Evolutionary conservation across 495 filamentous ascomycete genomes (phyloP).

Genomic region (Daldinia bambusicola): DNA sequence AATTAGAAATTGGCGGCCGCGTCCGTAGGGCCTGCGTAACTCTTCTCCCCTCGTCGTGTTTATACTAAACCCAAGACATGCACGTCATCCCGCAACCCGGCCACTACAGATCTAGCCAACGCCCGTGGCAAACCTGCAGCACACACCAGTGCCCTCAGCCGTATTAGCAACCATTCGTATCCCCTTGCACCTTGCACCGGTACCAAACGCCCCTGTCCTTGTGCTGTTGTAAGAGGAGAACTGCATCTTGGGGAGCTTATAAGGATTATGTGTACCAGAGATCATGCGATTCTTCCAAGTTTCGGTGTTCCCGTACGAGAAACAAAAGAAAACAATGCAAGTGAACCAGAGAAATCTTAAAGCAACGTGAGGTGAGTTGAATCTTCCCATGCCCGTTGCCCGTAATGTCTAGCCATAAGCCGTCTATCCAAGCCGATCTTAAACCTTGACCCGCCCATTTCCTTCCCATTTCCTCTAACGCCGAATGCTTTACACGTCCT

Average conservation of each 20-base stretch:
- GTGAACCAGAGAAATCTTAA: conserved; percentile 24
- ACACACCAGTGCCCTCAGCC: conserved; percentile 5
- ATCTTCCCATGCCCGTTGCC: conserved; percentile 19
- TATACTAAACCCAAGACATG: conserved; percentile 40
- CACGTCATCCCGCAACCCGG: conserved; percentile 41
- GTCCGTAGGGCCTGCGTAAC: conserved; percentile 40
- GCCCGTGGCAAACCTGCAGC: conserved; percentile 32
- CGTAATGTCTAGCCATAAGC: conserved; percentile 39
- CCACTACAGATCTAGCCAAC: conserved; percentile 40
- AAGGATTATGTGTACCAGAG: conserved; percentile 9
- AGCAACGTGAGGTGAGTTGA: conserved; percentile 34
- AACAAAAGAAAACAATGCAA: conserved; percentile 7
- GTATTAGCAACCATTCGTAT: conserved; percentile 4
- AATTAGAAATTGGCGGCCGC: conserved; percentile 36
- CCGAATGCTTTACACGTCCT: conserved; percentile 28
- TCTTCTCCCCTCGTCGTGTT: conserved; percentile 17
- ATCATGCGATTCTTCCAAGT: conserved; percentile 25
- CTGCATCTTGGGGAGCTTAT: conserved; percentile 8
- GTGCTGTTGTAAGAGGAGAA: conserved; percentile 11
- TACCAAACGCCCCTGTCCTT: conserved; percentile 15
- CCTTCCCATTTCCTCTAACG: conserved; percentile 26
- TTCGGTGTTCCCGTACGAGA: conserved; percentile 3
- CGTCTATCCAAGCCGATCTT: conserved; percentile 25
- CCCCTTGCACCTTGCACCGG: conserved; percentile 1
- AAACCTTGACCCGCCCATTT: conserved; percentile 15